Base-by-base conservation (phyloP, 352 stramenopile genomes). In the Globisporangium spinosum region DNA sequence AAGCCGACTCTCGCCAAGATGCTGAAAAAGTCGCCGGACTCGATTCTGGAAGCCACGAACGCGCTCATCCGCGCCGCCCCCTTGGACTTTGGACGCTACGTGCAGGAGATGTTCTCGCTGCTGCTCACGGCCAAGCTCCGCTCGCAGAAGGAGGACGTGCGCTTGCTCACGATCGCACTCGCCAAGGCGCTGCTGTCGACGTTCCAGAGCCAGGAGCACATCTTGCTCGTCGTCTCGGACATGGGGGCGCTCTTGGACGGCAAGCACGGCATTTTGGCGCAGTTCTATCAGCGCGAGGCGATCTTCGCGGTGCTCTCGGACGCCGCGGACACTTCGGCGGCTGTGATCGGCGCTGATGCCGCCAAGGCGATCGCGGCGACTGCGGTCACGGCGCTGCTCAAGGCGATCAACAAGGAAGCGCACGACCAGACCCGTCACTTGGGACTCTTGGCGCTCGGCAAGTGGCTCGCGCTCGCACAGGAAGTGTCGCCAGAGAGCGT, bases 281-380 rank as follows among this genome's bases (percentile, higher is more conserved):
- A 96, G 69, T 96, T 95, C 53, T 96, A 95, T 70, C 85, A 91
- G 74, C 85, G 89, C 43, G 84, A 94, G 61, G 83, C 83, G 2
- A 81, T 75, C 35, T 95, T 85, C 35, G 73, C 72, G n/a, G 83
- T 89, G 56, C 71, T 96, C 1, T 78, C 75, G 4, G 71, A 90
- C n/a, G 76, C 87, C 1, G 81, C 78, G 0, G 81, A 89, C n/a
- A 64, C 55, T 2, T 62, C 70, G 1, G 67, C 71, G 0, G 25
- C 25, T 3, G 54, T 70, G 32, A 53, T 82, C 2, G 73, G 43
- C 17, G 65, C 62, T 0, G 75, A 77, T 2, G 69, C 87, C 4
- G 73, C 79, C 43, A 72, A 83, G 64, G 65, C 72, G 9, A 85
- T 93, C n/a, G 80, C 81, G 1, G 58, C 40, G 2, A 71, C 70